A percentile compares a stretch with the other conserved stretches of the same genome.
phyloP scores from a whole-genome alignment of 2,329 filamentous ascomycete species.

The Scedosporium apiospermum region DNA sequence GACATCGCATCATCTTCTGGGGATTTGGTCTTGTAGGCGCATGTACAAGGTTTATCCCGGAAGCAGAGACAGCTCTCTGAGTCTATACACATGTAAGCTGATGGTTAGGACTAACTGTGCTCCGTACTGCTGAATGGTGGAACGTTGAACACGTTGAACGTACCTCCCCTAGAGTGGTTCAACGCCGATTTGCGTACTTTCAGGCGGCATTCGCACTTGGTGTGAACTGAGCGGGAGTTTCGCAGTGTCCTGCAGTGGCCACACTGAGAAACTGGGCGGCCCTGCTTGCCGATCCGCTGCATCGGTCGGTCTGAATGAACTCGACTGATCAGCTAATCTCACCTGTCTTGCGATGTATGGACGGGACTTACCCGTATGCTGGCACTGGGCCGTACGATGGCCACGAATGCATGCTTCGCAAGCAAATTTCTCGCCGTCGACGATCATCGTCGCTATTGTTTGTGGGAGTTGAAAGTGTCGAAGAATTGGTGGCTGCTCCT shows the following conservation, averaged over 20 bases:
- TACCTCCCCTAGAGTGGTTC: not conserved
- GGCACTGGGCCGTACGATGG: slow-evolving; percentile 97
- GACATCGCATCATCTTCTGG: too few relatives aligned
- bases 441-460: slow-evolving; percentile 50
- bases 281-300: slow-evolving; percentile 94
- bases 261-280: slow-evolving; percentile 94
- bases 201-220: slow-evolving; percentile 79
- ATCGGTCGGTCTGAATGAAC: slow-evolving; percentile 67
- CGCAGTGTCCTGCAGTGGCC: slow-evolving; percentile 91
- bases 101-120: too few relatives aligned
- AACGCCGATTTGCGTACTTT: not conserved
- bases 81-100: too few relatives aligned
- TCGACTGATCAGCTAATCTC: not conserved
- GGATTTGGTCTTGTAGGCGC: too few relatives aligned
- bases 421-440: slow-evolving; percentile 94
- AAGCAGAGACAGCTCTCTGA: too few relatives aligned
- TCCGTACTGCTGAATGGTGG: not conserved
- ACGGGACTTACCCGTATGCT: slow-evolving; percentile 71
- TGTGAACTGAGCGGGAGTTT: slow-evolving; percentile 88
- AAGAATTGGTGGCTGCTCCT: not conserved
- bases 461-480: not conserved
- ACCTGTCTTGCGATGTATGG: not conserved
- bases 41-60: too few relatives aligned
- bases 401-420: slow-evolving; percentile 97
- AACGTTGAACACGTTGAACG: not conserved